Percentiles rank a stretch among this genome's conserved stretches.
Conservation (phyloP, 768 basidiomycete genomes). For the Hericium coralloides region DNA sequence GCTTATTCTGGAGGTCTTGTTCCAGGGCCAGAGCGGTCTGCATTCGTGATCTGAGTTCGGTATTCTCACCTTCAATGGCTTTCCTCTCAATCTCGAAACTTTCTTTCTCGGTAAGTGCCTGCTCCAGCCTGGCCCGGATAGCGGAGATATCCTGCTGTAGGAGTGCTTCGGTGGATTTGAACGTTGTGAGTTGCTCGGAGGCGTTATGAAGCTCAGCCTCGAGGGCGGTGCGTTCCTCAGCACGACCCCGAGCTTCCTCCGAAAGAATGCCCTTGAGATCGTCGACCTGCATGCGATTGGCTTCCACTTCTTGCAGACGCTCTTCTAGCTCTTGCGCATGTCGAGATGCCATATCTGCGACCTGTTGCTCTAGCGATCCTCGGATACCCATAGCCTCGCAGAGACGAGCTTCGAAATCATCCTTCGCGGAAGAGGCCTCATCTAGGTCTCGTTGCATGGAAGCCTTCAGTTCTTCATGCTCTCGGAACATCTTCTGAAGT, state of each 20-base stretch:
- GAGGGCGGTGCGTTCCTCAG: constrained; percentile 2
- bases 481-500: neutral
- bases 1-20: neutral
- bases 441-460: neutral
- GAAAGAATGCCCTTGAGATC: constrained; percentile 6
- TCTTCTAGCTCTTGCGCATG: constrained; percentile 12
- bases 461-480: constrained; percentile 5
- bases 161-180: constrained; percentile 14
- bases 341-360: constrained; percentile 17
- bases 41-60: constrained; percentile 29
- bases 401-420: constrained; percentile 1
- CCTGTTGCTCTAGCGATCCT: constrained; percentile 21
- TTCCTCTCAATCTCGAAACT: constrained; percentile 41
- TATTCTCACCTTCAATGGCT: constrained; percentile 44
- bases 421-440: constrained; percentile 1
- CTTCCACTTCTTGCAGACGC: constrained; percentile 8
- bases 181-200: constrained; percentile 3
- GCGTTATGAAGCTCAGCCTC: constrained; percentile 13
- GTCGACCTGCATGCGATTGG: constrained; percentile 2
- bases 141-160: constrained; percentile 28
- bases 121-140: constrained; percentile 32
- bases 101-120: constrained; percentile 28
- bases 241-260: constrained; percentile 4
- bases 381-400: constrained; percentile 16
- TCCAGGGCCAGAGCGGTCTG: neutral